A percentile compares a stretch with the other conserved stretches of the same genome.
Evolutionary conservation across 2,329 filamentous ascomycete genomes (phyloP).

Genomic region (Alternaria panax): DNA sequence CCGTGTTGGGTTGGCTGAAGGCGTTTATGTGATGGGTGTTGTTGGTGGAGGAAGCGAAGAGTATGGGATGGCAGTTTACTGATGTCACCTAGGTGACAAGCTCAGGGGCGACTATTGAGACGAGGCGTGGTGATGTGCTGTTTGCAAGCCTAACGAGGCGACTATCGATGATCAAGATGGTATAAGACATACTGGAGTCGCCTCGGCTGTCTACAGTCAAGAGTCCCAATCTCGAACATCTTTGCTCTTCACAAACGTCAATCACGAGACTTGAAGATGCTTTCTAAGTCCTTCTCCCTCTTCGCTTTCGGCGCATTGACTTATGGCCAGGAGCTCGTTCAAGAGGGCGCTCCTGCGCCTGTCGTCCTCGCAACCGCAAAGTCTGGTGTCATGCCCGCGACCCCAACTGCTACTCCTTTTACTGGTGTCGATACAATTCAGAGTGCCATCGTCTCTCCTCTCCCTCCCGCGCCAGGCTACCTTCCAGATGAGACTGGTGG

Average conservation of each 20-base stretch:
- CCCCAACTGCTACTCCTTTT: conserved; percentile 28
- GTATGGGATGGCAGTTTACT: background rate
- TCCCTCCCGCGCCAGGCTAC: conserved; percentile 31
- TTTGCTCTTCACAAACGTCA: background rate
- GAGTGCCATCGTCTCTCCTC: conserved; percentile 34
- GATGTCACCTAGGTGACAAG: background rate
- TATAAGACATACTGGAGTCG: background rate
- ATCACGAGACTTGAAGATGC: conserved; percentile 1
- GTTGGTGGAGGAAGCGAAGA: background rate
- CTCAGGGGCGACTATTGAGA: background rate
- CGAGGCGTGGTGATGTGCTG: background rate
- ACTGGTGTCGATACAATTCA: conserved; percentile 34
- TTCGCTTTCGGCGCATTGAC: conserved; percentile 20
- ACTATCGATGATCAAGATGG: background rate
- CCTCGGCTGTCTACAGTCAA: background rate
- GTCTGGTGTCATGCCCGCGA: conserved; percentile 31
- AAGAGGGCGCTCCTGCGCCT: conserved; percentile 26
- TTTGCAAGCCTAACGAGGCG: background rate
- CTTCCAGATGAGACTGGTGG: conserved; percentile 18
- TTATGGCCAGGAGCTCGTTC: conserved; percentile 25
- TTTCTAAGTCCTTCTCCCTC: conserved; percentile 11
- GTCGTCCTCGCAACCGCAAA: conserved; percentile 28
- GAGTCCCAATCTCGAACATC: background rate
- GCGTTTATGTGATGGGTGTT: background rate
- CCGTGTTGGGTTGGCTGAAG: background rate